These are phyloP conservation scores for Candida piceae DNA, from an alignment of 805 yeast genomes.

Conservation along the genomic window DNA sequence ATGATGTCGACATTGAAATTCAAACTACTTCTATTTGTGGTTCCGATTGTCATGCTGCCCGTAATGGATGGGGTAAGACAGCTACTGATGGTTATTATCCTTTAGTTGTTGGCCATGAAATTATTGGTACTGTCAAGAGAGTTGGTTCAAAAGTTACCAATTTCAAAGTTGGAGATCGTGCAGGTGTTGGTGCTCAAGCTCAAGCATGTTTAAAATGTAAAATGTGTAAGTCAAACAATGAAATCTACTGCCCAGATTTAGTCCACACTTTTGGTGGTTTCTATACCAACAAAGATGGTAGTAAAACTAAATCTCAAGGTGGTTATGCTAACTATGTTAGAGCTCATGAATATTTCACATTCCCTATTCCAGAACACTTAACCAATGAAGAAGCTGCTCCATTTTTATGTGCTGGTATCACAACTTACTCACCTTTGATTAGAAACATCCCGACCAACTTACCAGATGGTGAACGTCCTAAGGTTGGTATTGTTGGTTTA, in stretches of 20 bases:
- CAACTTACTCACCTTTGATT: constrained; percentile 63
- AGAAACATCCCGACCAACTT: constrained; percentile 33
- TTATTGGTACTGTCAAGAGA: constrained; percentile 52
- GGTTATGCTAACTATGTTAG: constrained; percentile 68
- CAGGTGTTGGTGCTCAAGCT: constrained; percentile 74
- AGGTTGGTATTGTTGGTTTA: constrained; percentile 61
- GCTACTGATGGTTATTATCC: constrained; percentile 16
- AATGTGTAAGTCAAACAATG: constrained; percentile 51
- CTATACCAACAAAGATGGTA: constrained; percentile 26
- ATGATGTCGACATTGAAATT: constrained; percentile 42
- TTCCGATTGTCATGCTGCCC: constrained; percentile 50
- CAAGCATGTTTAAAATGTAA: constrained; percentile 58
- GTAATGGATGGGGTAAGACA: constrained; percentile 42
- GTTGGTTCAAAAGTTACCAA: constrained; percentile 53
- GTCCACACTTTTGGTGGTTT: constrained; percentile 33
- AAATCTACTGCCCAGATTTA: constrained; percentile 34
- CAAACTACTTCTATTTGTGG: constrained; percentile 54
- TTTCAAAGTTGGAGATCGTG: constrained; percentile 64
- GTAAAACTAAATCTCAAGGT: constrained; percentile 42
- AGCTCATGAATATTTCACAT: constrained; percentile 56
- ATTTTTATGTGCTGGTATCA: constrained; percentile 72
- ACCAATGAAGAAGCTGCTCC: constrained; percentile 60
- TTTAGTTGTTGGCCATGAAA: constrained; percentile 56
- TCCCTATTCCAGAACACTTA: constrained; percentile 56
- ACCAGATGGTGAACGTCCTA: constrained; percentile 30